phyloP scores from a whole-genome alignment of 805 yeast genomes.

The Starmerella roubikii region DNA sequence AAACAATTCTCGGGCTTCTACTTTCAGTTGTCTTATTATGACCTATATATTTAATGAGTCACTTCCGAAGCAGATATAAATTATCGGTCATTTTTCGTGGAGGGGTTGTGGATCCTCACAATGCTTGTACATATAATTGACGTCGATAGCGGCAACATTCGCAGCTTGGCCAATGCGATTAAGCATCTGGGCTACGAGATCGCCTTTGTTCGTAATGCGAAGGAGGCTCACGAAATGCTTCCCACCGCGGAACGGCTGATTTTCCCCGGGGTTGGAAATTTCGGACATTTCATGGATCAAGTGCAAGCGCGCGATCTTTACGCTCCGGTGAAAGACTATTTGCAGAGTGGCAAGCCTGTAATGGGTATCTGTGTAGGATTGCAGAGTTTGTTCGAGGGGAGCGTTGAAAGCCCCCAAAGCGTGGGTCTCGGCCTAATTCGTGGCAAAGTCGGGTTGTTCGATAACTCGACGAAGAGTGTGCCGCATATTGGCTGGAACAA shows the following conservation, averaged over 20 bases:
- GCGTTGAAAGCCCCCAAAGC: conserved; percentile 57
- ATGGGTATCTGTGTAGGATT: conserved; percentile 98
- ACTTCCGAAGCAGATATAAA: too few relatives aligned
- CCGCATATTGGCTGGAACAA: conserved; percentile 97
- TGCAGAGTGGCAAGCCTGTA: conserved; percentile 64
- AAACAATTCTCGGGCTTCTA: too few relatives aligned
- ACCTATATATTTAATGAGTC: too few relatives aligned
- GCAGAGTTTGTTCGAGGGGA: conserved; percentile 64
- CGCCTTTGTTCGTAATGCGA: conserved; percentile 16
- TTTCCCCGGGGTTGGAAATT: conserved; percentile 96
- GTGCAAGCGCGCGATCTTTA: conserved; percentile 48
- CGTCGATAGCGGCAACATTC: conserved; percentile 86
- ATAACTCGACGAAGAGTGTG: conserved; percentile 55
- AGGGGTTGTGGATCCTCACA: too few relatives aligned
- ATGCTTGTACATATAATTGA: conserved; percentile 61
- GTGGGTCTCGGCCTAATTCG: conserved; percentile 49
- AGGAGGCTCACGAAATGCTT: conserved; percentile 30
- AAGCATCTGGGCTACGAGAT: conserved; percentile 58
- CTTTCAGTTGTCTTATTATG: too few relatives aligned
- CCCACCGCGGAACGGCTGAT: conserved; percentile 37
- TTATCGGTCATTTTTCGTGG: too few relatives aligned
- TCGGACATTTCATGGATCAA: conserved; percentile 79
- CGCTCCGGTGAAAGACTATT: conserved; percentile 51
- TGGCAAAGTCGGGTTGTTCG: conserved; percentile 46
- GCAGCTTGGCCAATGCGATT: conserved; percentile 78